Conservation (phyloP, 2,329 filamentous ascomycete genomes). For the Fusarium paranaense region DNA sequence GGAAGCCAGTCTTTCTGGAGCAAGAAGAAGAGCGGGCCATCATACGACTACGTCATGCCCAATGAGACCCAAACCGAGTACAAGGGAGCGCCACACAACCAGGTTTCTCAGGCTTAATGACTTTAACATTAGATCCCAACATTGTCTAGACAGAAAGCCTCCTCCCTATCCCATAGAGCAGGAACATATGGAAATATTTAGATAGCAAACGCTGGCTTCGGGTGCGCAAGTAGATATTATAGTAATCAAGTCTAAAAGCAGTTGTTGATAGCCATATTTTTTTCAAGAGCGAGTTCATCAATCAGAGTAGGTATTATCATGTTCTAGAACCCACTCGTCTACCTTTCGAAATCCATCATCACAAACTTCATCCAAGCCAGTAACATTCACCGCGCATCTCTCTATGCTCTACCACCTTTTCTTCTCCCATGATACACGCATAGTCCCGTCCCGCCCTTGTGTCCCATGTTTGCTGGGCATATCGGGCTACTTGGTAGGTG, state of each 20-base stretch:
- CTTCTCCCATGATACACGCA: slow-evolving; percentile 63
- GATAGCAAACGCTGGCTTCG: neutral
- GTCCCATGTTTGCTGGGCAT: slow-evolving; percentile 61
- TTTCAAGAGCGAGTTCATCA: neutral
- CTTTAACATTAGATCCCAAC: neutral
- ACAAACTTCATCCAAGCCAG: neutral
- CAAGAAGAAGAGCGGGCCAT: slow-evolving; percentile 14
- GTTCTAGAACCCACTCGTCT: neutral
- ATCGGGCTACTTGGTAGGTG: slow-evolving; percentile 64
- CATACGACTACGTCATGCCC: slow-evolving; percentile 27
- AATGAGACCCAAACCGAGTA: slow-evolving; percentile 14
- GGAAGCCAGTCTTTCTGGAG: slow-evolving; percentile 29
- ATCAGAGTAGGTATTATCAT: neutral
- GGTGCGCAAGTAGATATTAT: neutral
- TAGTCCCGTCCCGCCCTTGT: slow-evolving; percentile 59
- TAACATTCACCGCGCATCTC: neutral
- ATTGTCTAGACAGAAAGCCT: neutral
- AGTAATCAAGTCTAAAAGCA: neutral
- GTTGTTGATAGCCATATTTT: neutral
- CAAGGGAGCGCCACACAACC: slow-evolving; percentile 1
- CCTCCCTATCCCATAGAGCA: neutral
- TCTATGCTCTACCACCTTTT: slow-evolving; percentile 29
- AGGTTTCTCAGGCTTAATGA: slow-evolving; percentile 1
- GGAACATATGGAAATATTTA: neutral
- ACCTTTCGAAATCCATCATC: neutral